Evolutionary conservation across 106 monocot species (phyloP).

Genomic region (Acorus gramineus): DNA sequence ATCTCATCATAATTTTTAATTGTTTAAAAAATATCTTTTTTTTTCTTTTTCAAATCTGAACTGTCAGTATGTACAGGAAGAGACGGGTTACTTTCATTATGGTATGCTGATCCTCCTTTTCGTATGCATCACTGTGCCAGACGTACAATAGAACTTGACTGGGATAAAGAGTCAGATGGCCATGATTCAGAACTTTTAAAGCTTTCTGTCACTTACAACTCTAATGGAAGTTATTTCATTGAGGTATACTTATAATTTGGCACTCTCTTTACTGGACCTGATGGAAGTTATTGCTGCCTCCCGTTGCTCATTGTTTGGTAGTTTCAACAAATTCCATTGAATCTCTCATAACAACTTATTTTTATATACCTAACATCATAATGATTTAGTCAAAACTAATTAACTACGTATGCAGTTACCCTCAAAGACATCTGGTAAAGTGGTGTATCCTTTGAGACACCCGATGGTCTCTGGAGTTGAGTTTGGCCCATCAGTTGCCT

Average conservation of each 20-base stretch:
- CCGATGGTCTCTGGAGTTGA: too few relatives aligned
- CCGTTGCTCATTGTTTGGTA: too few relatives aligned
- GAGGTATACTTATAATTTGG: conserved; percentile 29
- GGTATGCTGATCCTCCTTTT: conserved; percentile 86
- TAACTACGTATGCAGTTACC: too few relatives aligned
- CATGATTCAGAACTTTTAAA: conserved; percentile 36
- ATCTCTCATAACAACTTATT: too few relatives aligned
- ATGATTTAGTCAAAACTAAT: too few relatives aligned
- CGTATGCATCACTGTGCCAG: conserved; percentile 88
- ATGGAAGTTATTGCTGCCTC: too few relatives aligned
- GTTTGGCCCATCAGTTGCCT: too few relatives aligned
- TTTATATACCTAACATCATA: too few relatives aligned
- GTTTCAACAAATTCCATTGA: too few relatives aligned
- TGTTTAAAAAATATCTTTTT: background rate
- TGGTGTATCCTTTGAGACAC: too few relatives aligned
- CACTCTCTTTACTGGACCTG: too few relatives aligned
- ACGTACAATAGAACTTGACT: conserved; percentile 66
- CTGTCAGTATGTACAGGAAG: conserved; percentile 24
- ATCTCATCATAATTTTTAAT: background rate
- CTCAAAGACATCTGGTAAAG: too few relatives aligned
- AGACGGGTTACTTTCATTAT: conserved; percentile 41
- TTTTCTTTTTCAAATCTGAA: conserved; percentile 1
- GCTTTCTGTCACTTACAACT: conserved; percentile 32
- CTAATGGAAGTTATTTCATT: conserved; percentile 60
- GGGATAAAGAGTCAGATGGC: conserved; percentile 58